phyloP scores from a whole-genome alignment of 2,329 filamentous ascomycete genomes.

The Chrysosporium keratinophilum region DNA sequence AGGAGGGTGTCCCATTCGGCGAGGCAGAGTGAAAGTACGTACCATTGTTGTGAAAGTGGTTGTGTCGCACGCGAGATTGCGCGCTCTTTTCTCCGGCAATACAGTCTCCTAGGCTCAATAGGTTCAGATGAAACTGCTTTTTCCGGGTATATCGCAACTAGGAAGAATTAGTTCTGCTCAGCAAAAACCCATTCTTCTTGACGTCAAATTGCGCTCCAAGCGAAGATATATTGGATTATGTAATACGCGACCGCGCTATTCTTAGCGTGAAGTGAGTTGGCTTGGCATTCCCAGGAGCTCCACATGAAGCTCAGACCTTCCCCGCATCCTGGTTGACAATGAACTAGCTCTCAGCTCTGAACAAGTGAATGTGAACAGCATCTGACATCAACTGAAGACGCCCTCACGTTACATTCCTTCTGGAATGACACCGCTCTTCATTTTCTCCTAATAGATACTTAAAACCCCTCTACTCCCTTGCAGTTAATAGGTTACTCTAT shows the following conservation, averaged over 20 bases:
- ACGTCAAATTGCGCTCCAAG: neutral
- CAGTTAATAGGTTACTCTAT: neutral
- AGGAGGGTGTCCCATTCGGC: neutral
- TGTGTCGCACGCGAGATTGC: neutral
- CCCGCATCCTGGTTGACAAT: slow-evolving; percentile 2
- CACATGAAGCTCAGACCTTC: slow-evolving; percentile 4
- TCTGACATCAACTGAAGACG: no score
- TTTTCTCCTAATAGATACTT: neutral
- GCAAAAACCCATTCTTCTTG: neutral
- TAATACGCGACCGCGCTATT: neutral
- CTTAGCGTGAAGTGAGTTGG: neutral
- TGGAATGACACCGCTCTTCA: neutral
- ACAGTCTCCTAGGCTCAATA: neutral
- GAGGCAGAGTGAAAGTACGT: neutral
- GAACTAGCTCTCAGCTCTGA: neutral
- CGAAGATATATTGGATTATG: neutral
- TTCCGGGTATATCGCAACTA: neutral
- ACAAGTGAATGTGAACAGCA: neutral
- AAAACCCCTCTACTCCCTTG: neutral
- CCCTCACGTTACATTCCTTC: no score
- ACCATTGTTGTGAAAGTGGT: neutral
- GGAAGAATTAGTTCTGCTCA: neutral
- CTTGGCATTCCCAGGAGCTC: neutral
- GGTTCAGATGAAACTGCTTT: neutral
- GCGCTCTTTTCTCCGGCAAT: neutral